phyloP scores from a whole-genome alignment of 371 early-diverging fungal species.

The Entomophthora muscae region DNA sequence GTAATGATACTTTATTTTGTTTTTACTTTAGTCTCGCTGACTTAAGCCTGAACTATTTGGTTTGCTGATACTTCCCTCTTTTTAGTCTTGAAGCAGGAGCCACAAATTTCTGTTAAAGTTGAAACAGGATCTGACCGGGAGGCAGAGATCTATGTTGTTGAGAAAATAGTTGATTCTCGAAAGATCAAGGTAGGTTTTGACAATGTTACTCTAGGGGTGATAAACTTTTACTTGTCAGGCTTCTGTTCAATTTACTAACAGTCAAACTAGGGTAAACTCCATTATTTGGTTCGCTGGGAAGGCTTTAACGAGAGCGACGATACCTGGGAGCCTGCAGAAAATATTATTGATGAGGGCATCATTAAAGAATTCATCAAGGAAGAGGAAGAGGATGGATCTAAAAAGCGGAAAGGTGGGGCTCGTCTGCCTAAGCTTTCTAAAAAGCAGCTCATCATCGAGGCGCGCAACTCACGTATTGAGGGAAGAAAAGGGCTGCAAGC shows the following conservation, averaged over 20 bases:
- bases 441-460: not conserved
- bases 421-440: not conserved
- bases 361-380: slow-evolving; percentile 12
- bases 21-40: no score
- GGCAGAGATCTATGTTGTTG: not conserved
- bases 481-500: not conserved
- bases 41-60: no score
- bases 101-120: no score
- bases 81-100: no score
- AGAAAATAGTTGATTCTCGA: slow-evolving; percentile 6
- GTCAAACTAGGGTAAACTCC: slow-evolving; percentile 11
- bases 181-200: not conserved
- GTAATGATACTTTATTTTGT: no score
- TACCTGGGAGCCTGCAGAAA: slow-evolving; percentile 11
- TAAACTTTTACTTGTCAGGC: not conserved
- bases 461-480: not conserved
- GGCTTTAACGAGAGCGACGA: slow-evolving; percentile 10
- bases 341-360: slow-evolving; percentile 6
- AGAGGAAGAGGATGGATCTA: slow-evolving; percentile 5
- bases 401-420: not conserved
- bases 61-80: no score
- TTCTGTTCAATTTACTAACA: not conserved
- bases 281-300: slow-evolving; percentile 14
- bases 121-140: no score
- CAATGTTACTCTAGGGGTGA: not conserved